phyloP scores from a whole-genome alignment of 306 rosid species.

The Castanea sativa region DNA sequence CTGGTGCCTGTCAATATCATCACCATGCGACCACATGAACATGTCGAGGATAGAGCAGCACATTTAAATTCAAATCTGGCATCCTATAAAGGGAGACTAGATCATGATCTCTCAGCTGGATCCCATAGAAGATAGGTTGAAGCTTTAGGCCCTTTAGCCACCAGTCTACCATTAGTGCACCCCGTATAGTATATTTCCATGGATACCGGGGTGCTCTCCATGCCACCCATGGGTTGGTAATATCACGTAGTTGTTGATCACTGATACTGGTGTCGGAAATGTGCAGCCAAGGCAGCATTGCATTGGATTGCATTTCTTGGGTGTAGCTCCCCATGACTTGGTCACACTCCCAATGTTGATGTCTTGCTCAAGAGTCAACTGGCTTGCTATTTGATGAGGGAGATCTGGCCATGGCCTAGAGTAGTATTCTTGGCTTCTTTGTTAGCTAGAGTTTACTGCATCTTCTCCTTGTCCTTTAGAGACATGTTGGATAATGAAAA shows the following conservation, averaged over 20 bases:
- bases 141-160: conserved; percentile 4
- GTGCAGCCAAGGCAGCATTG: conserved; percentile 17
- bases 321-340: conserved; percentile 23
- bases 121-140: conserved; percentile 10
- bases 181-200: conserved; percentile 14
- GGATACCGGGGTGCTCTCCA: conserved; percentile 4
- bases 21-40: not conserved
- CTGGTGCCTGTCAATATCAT: conserved; percentile 13
- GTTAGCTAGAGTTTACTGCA: not conserved
- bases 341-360: conserved; percentile 26
- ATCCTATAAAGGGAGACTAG: conserved; percentile 16
- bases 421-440: not conserved
- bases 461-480: not conserved
- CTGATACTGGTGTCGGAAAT: not conserved
- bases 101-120: not conserved
- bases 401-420: conserved; percentile 30
- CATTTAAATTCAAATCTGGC: conserved; percentile 1
- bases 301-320: conserved; percentile 12
- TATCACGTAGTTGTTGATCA: too few relatives aligned
- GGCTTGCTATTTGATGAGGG: conserved; percentile 14
- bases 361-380: not conserved
- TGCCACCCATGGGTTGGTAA: not conserved
- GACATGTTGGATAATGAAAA: not conserved
- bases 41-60: conserved; percentile 21
- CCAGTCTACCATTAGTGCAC: conserved; percentile 20